Conservation (phyloP, 2,329 filamentous ascomycete species). For the Fusarium anguioides region DNA sequence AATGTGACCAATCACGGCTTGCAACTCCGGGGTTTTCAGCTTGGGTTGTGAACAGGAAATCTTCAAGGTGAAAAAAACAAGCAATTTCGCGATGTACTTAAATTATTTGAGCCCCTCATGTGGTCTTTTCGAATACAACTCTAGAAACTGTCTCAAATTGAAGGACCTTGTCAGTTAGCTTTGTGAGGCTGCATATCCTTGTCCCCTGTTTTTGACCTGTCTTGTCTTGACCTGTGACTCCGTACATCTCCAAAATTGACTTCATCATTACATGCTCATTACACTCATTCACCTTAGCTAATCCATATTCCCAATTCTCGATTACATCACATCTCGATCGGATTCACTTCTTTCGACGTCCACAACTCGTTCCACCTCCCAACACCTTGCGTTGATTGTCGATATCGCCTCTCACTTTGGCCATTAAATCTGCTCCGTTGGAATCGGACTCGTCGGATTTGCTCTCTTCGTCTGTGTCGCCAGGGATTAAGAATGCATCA, state of each 20-base stretch:
- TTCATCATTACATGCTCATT: constrained; percentile 14
- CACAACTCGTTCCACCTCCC: constrained; percentile 32
- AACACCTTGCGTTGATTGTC: constrained; percentile 18
- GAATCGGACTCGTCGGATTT: constrained; percentile 23
- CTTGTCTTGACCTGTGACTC: too few relatives aligned
- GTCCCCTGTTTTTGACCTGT: not conserved
- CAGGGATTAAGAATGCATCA: constrained; percentile 34
- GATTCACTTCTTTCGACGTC: constrained; percentile 11
- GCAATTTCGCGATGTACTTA: constrained; percentile 31
- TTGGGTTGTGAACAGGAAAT: constrained; percentile 1
- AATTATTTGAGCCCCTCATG: constrained; percentile 9
- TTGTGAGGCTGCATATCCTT: constrained; percentile 5
- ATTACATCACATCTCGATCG: constrained; percentile 9
- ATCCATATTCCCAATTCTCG: not conserved
- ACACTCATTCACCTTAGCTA: constrained; percentile 9
- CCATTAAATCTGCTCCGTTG: constrained; percentile 19
- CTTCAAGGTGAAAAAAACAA: constrained; percentile 12
- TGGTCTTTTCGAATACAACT: too few relatives aligned
- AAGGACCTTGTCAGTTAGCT: not conserved
- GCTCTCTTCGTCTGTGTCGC: constrained; percentile 36
- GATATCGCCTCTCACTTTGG: constrained; percentile 21
- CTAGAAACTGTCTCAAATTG: constrained; percentile 22
- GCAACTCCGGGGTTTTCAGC: not conserved
- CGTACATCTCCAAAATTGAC: constrained; percentile 10
- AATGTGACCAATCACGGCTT: constrained; percentile 36